These are phyloP conservation scores for Fusarium sp. DNA, from an alignment of 2,329 filamentous ascomycete genomes.

Conservation along the genomic window DNA sequence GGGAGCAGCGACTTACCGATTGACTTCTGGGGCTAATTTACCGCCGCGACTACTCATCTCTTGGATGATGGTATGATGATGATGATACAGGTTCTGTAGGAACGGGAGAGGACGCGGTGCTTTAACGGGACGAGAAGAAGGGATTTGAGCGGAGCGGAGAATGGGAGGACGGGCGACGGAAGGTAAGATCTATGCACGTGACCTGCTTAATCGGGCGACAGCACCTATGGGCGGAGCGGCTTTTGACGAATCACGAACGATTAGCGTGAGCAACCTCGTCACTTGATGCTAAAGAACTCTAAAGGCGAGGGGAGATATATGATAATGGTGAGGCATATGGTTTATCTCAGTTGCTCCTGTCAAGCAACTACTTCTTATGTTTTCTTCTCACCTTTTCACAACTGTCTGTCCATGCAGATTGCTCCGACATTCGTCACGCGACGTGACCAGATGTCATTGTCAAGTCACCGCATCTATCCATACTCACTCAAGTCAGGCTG, in stretches of 20 bases:
- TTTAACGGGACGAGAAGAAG: constrained; percentile 39
- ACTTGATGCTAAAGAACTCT: constrained; percentile 16
- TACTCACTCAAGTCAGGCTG: background rate
- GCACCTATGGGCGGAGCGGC: background rate
- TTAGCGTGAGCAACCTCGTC: constrained; percentile 35
- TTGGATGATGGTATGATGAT: constrained; percentile 57
- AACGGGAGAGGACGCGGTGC: constrained; percentile 39
- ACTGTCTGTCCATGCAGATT: background rate
- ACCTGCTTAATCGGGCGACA: constrained; percentile 23
- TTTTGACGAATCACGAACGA: constrained; percentile 11
- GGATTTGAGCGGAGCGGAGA: constrained; percentile 44
- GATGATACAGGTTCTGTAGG: constrained; percentile 45
- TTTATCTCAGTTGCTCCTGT: background rate
- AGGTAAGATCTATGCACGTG: constrained; percentile 42
- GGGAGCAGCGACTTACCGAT: constrained; percentile 69
- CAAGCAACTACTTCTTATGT: background rate
- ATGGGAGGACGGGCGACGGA: constrained; percentile 38
- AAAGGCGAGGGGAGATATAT: background rate
- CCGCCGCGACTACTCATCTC: constrained; percentile 96
- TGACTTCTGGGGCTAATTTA: constrained; percentile 99
- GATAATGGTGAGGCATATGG: background rate
- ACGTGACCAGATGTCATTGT: constrained; percentile 7
- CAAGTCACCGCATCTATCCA: constrained; percentile 5
- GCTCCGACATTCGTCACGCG: constrained; percentile 28
- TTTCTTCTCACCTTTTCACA: background rate